These are phyloP conservation scores for Coemansia sp. DNA, from an alignment of 192 early-diverging fungal genomes.

Conservation along the genomic window DNA sequence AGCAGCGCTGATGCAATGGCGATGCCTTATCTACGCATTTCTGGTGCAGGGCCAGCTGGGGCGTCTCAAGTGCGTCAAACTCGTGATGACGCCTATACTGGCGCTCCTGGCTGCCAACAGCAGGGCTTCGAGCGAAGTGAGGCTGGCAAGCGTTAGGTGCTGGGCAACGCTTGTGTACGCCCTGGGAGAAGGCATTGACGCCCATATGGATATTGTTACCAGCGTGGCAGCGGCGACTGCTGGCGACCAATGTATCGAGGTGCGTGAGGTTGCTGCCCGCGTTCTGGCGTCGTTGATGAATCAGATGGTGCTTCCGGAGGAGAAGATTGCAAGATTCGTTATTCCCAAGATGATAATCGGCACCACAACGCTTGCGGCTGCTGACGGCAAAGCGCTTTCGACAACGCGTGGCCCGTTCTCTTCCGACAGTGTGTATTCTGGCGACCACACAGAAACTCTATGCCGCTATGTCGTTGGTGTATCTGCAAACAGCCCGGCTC, in stretches of 20 bases:
- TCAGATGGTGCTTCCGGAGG: slow-evolving; percentile 21
- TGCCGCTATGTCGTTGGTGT: slow-evolving; percentile 38
- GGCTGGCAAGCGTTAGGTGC: slow-evolving; percentile 35
- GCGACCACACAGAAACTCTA: slow-evolving; percentile 39
- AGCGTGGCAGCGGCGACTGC: slow-evolving; percentile 7
- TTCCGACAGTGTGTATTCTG: slow-evolving; percentile 20
- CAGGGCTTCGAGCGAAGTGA: slow-evolving; percentile 9
- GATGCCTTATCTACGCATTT: slow-evolving; percentile 53
- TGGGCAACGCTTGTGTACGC: slow-evolving; percentile 53
- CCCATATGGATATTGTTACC: slow-evolving; percentile 22
- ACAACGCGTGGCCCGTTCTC: slow-evolving; percentile 49
- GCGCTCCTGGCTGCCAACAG: slow-evolving; percentile 12
- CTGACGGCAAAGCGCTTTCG: slow-evolving; percentile 38
- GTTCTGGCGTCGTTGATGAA: slow-evolving; percentile 33
- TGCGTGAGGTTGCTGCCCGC: slow-evolving; percentile 26
- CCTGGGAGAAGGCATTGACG: slow-evolving; percentile 35
- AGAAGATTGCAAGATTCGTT: slow-evolving; percentile 31
- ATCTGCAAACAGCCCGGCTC: slow-evolving; percentile 19
- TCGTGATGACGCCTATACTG: slow-evolving; percentile 34
- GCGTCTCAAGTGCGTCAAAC: slow-evolving; percentile 27
- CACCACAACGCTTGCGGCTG: slow-evolving; percentile 46
- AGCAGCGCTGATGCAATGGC: slow-evolving; percentile 48
- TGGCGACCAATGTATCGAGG: slow-evolving; percentile 3
- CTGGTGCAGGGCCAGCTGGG: slow-evolving; percentile 22
- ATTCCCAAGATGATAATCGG: slow-evolving; percentile 47